Evolutionary conservation across 73 alveolate genomes (phyloP).

Genomic region (Stentor roeselii): DNA sequence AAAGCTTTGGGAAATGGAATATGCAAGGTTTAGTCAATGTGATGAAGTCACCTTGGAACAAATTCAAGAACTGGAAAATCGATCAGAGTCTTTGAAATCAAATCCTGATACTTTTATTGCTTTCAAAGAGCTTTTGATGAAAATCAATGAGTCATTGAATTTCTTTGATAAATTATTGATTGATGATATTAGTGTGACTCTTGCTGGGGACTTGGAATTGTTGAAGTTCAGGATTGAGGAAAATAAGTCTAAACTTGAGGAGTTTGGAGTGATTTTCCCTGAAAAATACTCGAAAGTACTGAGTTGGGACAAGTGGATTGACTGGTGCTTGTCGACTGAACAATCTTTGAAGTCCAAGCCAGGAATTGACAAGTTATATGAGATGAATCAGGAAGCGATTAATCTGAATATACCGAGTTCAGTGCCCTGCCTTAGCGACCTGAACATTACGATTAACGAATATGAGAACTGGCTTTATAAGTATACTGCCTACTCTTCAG

Average conservation of each 20-base stretch:
- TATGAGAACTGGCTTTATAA: conserved; percentile 22
- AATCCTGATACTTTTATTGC: neutral
- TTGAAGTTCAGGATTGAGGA: neutral
- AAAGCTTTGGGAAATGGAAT: conserved; percentile 21
- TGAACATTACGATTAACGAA: neutral
- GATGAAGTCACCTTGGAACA: conserved; percentile 18
- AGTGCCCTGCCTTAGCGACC: neutral
- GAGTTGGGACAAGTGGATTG: conserved; percentile 7
- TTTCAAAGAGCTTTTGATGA: neutral
- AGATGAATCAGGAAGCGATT: conserved; percentile 13
- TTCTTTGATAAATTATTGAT: neutral
- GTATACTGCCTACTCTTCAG: neutral
- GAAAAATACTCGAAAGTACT: conserved; percentile 16
- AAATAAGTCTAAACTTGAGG: neutral
- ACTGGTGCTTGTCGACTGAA: conserved; percentile 15
- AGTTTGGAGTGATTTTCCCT: conserved; percentile 6
- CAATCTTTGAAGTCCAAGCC: conserved; percentile 1
- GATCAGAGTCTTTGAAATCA: neutral
- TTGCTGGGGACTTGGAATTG: neutral
- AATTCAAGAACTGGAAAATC: neutral
- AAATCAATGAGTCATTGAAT: neutral
- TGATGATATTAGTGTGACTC: neutral
- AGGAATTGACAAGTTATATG: conserved; percentile 5
- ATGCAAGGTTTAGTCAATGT: neutral
- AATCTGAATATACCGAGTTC: neutral